Base-by-base conservation (phyloP, 2,329 filamentous ascomycete species). In the Hypoxylon sp. region DNA sequence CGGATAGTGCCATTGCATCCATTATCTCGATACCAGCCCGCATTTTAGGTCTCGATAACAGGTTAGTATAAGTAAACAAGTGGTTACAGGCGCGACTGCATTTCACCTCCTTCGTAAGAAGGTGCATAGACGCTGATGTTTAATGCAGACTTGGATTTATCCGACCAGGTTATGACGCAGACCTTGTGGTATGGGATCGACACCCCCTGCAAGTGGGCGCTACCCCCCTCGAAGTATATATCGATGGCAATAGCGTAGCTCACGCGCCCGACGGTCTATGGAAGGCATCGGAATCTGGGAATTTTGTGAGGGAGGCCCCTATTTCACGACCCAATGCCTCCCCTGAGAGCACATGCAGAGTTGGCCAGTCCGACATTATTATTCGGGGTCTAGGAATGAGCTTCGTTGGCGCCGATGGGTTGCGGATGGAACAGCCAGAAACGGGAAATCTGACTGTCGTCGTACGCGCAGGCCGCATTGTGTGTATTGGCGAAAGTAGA, bases 181-280 rank as follows among this genome's bases (percentile, higher is more conserved):
- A 71, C n/a, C 60, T 71, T 41, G 66, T 71, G 10, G 57, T 71
- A 17, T 69, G 68, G 68, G 57, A 69, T 34, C 53, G 68, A 9
- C 62, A 71, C 32, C 68, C 60, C 7, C 41, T 71, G 36, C 62
- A 63, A 17, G 68, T 67, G 1, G 68, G 68, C 14, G 66, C 68
- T 34, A 56, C 60, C n/a, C 68, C 68, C 4, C 66, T 71, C 25
- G 66, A 71, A 25, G 68, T 71, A 17, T 71, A 61, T 34, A 71
- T 69, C 45, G 68, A 67, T 45, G 68, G 68, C n/a, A 67, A 36
- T 2, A 71, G 68, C 13, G 62, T 62, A 5, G 46, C 38, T 10
- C 62, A 60, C 10, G 68, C 66, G 5, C 67, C 68, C 1, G 68
- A 69, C 1, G 60, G 49, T 11, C 17, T 71, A 21, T 71, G 68